phyloP scores from a whole-genome alignment of 192 early-diverging fungal genomes.

The Anaeromyces robustus region DNA sequence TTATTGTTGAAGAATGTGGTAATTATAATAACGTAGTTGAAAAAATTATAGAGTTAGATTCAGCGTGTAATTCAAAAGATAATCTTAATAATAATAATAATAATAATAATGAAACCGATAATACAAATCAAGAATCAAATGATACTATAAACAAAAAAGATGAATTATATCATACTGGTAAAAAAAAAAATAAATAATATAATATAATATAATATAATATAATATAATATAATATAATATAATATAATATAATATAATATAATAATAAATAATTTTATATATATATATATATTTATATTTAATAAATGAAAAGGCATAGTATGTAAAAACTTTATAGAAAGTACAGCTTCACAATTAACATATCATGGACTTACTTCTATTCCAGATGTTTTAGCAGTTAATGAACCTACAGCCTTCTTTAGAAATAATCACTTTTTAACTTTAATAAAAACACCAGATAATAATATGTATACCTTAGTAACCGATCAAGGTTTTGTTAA shows the following conservation, averaged over 20 bases:
- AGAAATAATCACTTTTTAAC: constrained; percentile 78
- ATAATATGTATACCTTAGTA: constrained; percentile 39
- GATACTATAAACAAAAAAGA: constrained; percentile 9
- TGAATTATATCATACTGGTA: not conserved
- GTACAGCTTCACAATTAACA: constrained; percentile 69
- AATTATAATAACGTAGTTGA: constrained; percentile 74
- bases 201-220: not conserved
- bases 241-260: no score
- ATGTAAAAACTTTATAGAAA: constrained; percentile 53
- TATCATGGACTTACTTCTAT: constrained; percentile 57
- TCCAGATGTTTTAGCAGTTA: constrained; percentile 36
- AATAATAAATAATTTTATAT: no score
- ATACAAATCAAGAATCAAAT: not conserved
- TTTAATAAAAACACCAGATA: constrained; percentile 35
- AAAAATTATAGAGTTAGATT: constrained; percentile 50
- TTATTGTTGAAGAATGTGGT: constrained; percentile 31
- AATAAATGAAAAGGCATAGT: constrained; percentile 15
- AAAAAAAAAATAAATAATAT: constrained; percentile 3
- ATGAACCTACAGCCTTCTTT: constrained; percentile 32
- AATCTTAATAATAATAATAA: constrained; percentile 4
- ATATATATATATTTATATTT: no score
- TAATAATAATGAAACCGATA: no score
- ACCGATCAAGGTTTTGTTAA: constrained; percentile 52
- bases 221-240: no score
- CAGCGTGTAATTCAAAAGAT: not conserved